Evolutionary conservation across 176 grass and related monocot species (phyloP).

Genomic region (sorghum (Sorghum bicolor)): DNA sequence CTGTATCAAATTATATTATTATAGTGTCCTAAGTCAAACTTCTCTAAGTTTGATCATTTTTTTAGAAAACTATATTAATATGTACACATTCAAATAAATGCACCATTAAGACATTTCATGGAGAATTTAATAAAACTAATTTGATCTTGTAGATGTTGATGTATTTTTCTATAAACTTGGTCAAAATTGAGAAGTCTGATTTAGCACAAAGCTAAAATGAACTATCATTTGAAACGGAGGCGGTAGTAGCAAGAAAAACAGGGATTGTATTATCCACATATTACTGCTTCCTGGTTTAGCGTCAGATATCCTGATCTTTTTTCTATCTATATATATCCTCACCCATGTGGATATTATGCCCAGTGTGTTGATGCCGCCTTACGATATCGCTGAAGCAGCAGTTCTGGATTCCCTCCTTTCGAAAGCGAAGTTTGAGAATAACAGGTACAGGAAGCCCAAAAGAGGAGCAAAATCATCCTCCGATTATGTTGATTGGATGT

Average conservation of each 20-base stretch:
- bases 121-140: background rate
- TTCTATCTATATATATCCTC: background rate
- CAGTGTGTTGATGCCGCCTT: conserved; percentile 39
- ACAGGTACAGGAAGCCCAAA: conserved; percentile 41
- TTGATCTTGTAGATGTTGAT: background rate
- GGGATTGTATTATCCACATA: background rate
- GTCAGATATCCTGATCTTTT: background rate
- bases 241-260: background rate
- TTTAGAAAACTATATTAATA: background rate
- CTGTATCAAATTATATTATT: background rate
- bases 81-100: background rate
- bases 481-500: conserved; percentile 50
- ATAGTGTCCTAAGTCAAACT: background rate
- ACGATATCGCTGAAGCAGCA: conserved; percentile 37
- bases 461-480: conserved; percentile 36
- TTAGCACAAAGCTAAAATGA: background rate
- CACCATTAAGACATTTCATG: background rate
- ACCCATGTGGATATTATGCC: background rate
- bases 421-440: conserved; percentile 49
- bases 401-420: conserved; percentile 47
- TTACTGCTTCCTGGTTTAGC: background rate
- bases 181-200: background rate
- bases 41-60: background rate
- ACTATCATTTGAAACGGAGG: background rate
- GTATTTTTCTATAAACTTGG: background rate